phyloP scores from a whole-genome alignment of 2,329 filamentous ascomycete genomes.

The Alternaria consortialis region DNA sequence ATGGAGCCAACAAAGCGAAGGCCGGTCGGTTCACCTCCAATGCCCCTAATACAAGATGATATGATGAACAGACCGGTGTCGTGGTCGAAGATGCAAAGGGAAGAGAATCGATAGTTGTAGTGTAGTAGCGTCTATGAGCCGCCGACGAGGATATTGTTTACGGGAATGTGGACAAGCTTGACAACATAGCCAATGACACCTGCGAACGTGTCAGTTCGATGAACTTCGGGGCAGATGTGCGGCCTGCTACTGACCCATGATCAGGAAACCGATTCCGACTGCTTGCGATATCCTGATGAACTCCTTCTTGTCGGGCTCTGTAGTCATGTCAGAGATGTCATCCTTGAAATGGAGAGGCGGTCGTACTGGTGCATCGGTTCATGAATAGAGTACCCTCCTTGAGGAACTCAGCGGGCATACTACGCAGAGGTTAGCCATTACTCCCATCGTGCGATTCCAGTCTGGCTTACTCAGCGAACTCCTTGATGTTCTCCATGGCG shows the following conservation, averaged over 20 bases:
- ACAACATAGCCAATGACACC: constrained; percentile 62
- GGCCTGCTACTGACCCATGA: constrained; percentile 53
- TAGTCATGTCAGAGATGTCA: constrained; percentile 42
- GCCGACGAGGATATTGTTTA: constrained; percentile 63
- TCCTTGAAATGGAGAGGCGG: neutral
- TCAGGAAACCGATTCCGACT: constrained; percentile 62
- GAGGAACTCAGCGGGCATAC: constrained; percentile 53
- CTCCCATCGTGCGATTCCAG: neutral
- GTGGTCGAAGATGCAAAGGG: constrained; percentile 20
- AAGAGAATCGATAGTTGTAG: constrained; percentile 20
- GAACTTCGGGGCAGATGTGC: neutral
- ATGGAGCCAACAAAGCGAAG: constrained; percentile 8
- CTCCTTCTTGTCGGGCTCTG: constrained; percentile 54
- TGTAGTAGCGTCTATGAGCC: constrained; percentile 43
- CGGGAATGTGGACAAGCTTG: constrained; percentile 63
- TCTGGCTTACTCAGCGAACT: constrained; percentile 67
- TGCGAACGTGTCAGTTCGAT: constrained; percentile 12
- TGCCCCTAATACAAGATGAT: constrained; percentile 24
- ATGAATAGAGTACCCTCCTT: constrained; percentile 61
- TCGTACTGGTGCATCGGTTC: constrained; percentile 58
- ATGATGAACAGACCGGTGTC: constrained; percentile 24
- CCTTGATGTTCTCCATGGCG: constrained; percentile 74
- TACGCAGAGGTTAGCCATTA: constrained; percentile 36
- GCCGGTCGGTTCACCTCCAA: constrained; percentile 8
- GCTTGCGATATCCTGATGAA: constrained; percentile 60